Evolutionary conservation across 1,139 yeast species (phyloP).

Genomic region (Scheffersomyces segobiensis): DNA sequence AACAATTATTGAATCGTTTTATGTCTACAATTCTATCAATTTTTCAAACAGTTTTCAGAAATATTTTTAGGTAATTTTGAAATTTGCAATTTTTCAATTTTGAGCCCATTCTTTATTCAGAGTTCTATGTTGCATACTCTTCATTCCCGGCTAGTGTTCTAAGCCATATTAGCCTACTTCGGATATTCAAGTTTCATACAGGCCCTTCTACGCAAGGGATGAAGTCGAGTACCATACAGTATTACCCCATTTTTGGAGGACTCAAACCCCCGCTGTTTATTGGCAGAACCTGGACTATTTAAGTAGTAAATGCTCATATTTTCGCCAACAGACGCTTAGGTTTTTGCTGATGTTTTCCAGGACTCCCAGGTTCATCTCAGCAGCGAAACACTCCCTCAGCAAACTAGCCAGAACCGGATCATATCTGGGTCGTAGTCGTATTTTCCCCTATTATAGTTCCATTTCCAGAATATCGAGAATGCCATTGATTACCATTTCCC

Average conservation of each 20-base stretch:
- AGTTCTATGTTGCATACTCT: not conserved
- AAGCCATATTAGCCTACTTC: not conserved
- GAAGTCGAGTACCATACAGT: not conserved
- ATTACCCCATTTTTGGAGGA: not conserved
- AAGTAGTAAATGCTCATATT: not conserved
- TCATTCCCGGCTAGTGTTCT: not conserved
- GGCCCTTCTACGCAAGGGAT: not conserved
- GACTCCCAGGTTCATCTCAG: not conserved
- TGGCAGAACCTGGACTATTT: not conserved
- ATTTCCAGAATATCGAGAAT: conserved; percentile 14
- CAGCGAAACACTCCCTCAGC: not conserved
- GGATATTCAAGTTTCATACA: not conserved
- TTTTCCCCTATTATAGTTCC: not conserved
- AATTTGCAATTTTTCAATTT: no score
- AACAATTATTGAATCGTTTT: not conserved
- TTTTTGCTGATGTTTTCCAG: not conserved
- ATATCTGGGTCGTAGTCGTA: not conserved
- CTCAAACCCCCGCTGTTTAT: not conserved
- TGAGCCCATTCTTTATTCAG: not conserved
- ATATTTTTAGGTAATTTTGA: no score
- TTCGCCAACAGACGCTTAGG: not conserved
- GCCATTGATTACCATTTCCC: conserved; percentile 60
- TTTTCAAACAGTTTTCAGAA: not conserved
- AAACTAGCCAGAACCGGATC: not conserved
- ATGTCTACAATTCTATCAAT: not conserved